phyloP scores from a whole-genome alignment of 176 grass and related monocot genomes.

The Carex myosuroides region DNA sequence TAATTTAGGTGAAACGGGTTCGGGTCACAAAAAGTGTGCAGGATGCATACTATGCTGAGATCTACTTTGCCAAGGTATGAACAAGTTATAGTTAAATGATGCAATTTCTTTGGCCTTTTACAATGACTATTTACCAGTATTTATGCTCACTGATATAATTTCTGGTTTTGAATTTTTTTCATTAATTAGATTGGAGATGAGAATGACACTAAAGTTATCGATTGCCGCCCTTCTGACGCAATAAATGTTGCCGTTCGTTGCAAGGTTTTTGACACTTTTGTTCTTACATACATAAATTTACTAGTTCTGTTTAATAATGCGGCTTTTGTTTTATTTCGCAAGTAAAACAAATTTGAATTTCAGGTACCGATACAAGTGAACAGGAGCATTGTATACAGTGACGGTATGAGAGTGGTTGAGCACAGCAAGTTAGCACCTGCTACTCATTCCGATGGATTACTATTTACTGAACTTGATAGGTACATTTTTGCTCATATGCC shows the following conservation, averaged over 20 bases:
- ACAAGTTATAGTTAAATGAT: not conserved
- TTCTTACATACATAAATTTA: not conserved
- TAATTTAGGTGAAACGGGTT: conserved; percentile 70
- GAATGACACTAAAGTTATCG: conserved; percentile 56
- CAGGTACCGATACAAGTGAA: conserved; percentile 94
- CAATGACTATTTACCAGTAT: not conserved
- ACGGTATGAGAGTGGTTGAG: conserved; percentile 76
- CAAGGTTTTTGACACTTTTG: conserved; percentile 50
- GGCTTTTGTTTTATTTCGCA: not conserved
- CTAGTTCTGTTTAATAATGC: not conserved
- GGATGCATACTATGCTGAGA: conserved; percentile 86
- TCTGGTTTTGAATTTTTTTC: conserved; percentile 2
- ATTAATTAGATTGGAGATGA: conserved; percentile 55
- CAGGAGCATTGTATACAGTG: conserved; percentile 65
- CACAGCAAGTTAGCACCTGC: conserved; percentile 35
- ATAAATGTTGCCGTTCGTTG: conserved; percentile 94
- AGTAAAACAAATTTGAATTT: conserved; percentile 18
- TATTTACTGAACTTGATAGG: conserved; percentile 90
- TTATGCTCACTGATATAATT: not conserved
- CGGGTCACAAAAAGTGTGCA: conserved; percentile 82
- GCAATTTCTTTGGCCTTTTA: not conserved
- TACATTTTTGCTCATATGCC: conserved; percentile 27
- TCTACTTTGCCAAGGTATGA: conserved; percentile 67
- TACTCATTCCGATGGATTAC: conserved; percentile 45
- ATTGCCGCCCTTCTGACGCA: conserved; percentile 89